Evolutionary conservation across 2,329 filamentous ascomycete species (phyloP).

Genomic region (Cordyceps tenuipes): DNA sequence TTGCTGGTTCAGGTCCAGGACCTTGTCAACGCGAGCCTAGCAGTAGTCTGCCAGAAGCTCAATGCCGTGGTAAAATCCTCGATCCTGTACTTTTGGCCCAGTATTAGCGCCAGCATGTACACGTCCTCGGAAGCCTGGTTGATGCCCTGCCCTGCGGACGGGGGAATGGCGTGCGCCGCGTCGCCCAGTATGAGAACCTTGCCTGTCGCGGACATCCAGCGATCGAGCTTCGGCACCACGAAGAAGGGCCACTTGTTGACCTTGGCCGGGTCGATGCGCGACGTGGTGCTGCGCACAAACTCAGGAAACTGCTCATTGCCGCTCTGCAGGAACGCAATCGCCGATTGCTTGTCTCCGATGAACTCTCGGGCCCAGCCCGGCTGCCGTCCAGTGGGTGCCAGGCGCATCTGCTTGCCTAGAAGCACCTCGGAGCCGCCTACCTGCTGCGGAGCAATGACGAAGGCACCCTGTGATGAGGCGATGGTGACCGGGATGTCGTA

Average conservation of each 20-base stretch:
- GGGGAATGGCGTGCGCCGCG: constrained; percentile 40
- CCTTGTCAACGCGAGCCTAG: constrained; percentile 37
- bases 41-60: constrained; percentile 40
- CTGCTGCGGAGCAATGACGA: constrained; percentile 42
- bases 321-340: constrained; percentile 25
- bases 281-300: constrained; percentile 27
- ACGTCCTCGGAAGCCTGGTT: constrained; percentile 44
- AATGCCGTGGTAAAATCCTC: constrained; percentile 22
- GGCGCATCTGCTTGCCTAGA: constrained; percentile 35
- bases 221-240: constrained; percentile 35
- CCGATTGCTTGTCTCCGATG: constrained; percentile 29
- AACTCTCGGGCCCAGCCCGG: constrained; percentile 34
- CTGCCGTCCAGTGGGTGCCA: constrained; percentile 25
- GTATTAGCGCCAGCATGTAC: constrained; percentile 34
- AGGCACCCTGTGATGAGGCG: constrained; percentile 35
- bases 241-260: constrained; percentile 44
- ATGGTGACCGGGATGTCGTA: constrained; percentile 36
- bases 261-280: constrained; percentile 20
- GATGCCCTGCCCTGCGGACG: constrained; percentile 37
- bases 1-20: constrained; percentile 39
- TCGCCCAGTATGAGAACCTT: constrained; percentile 39
- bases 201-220: constrained; percentile 30
- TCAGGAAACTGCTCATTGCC: constrained; percentile 29
- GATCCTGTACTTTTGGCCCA: constrained; percentile 19
- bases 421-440: constrained; percentile 40